Evolutionary conservation across 495 filamentous ascomycete species (phyloP), one percentile per base, ranked within the genome.

Genomic region (Mytilinidion resinicola): DNA sequence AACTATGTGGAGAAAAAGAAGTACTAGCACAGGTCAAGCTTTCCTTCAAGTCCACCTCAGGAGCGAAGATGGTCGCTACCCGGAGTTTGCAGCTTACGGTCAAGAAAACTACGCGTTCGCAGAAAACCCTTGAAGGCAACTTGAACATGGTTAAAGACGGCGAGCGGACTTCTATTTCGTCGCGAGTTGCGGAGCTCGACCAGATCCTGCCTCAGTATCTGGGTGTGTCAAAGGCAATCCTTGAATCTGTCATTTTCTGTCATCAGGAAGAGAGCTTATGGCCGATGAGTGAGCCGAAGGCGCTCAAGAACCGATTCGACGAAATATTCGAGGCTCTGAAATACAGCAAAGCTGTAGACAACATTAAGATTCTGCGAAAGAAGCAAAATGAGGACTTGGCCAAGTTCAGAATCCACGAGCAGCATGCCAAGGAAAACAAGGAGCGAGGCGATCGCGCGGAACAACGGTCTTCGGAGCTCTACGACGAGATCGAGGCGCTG

Each of bases 261-360:
- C 93, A 98, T 70, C 93, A 98, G 65, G 93, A 98, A 62, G 93
- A 98, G 58, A 96, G 92, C 54, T 70, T 97, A 46, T 98, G 93
- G 93, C 93, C 93, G 11, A 90, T 98, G 87, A 96, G 91, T 65
- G 90, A 95, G 66, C 90, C 92, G 0, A 70, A 76, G 0, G 80
- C 80, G 4, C 76, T 98, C 21, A 98, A 98, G 73, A 92, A 93
- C 73, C 84, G 81, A 38, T 98, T 98, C 55, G 93, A 98, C 67
- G 91, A 96, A 65, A 97, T 98, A 20, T 98, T 98, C 65, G 95
- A 97, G 71, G 93, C 93, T 7, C 74, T 87, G 73, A 96, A 95
- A 68, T 98, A 96, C 74, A 95, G 91, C 43, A 96, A 96, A 66
- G 93, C 90, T 4, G 95, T 97, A 61, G 91, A 96, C 33, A 95